Evolutionary conservation across 495 filamentous ascomycete species (phyloP).

Genomic region (Hypomontagnella submonticulosa): DNA sequence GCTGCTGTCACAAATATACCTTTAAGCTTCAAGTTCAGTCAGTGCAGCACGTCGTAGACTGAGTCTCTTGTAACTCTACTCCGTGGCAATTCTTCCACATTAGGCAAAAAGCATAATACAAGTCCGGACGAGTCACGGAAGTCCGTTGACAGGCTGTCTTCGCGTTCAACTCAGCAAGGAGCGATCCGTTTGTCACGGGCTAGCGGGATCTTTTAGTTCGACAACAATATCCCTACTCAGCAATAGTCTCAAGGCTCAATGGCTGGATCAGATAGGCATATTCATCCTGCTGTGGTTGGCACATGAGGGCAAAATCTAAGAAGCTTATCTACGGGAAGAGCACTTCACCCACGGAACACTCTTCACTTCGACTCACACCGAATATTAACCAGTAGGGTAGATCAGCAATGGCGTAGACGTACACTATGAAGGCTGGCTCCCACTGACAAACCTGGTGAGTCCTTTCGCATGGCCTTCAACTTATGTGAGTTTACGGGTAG

Average conservation of each 20-base stretch:
- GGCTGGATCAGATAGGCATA: conserved; percentile 3
- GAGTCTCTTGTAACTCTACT: conserved; percentile 18
- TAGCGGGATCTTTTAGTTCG: conserved; percentile 1
- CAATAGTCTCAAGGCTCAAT: conserved; percentile 1
- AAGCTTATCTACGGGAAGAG: conserved; percentile 11
- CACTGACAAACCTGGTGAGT: not conserved
- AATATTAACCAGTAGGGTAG: conserved; percentile 1
- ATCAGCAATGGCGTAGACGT: conserved; percentile 12
- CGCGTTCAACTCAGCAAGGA: not conserved
- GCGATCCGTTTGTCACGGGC: not conserved
- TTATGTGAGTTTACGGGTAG: conserved; percentile 23
- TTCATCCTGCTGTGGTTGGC: conserved; percentile 1
- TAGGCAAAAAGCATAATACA: not conserved
- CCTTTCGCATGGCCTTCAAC: conserved; percentile 11
- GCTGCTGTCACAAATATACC: not conserved
- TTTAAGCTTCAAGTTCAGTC: conserved; percentile 29
- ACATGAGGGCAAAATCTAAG: conserved; percentile 10
- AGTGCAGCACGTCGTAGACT: conserved; percentile 28
- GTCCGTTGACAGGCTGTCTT: conserved; percentile 25
- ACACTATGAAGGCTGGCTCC: not conserved
- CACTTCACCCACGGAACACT: conserved; percentile 12
- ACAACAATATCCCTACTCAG: not conserved
- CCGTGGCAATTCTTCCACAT: conserved; percentile 3
- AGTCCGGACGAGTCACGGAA: conserved; percentile 33
- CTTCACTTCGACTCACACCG: conserved; percentile 9